These are phyloP conservation scores for Exobasidium rhododendri DNA, from an alignment of 1,284 basidiomycete species.

Conservation along the genomic window DNA sequence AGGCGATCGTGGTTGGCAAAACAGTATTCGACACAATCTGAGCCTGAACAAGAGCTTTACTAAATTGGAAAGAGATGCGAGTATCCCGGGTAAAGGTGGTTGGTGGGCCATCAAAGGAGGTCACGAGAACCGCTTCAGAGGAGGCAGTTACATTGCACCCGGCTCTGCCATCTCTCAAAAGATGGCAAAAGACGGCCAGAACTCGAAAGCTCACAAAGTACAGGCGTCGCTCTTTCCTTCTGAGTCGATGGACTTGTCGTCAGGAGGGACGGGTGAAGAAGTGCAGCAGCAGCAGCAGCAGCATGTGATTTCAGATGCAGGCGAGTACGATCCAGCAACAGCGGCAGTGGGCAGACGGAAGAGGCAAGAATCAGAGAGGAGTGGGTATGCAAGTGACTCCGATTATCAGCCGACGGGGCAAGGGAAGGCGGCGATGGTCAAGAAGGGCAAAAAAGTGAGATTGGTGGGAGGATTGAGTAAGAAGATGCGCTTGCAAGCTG, in stretches of 20 bases:
- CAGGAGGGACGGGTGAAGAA: too few relatives aligned
- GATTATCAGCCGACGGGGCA: background rate
- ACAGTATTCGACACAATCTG: conserved; percentile 85
- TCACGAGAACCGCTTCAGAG: conserved; percentile 51
- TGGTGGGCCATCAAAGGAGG: conserved; percentile 56
- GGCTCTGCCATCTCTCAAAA: conserved; percentile 27
- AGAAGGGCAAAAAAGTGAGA: background rate
- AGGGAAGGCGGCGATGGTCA: background rate
- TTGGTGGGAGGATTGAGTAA: background rate
- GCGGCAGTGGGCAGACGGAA: background rate
- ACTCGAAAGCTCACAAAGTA: background rate
- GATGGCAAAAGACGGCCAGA: conserved; percentile 2
- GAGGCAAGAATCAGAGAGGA: background rate
- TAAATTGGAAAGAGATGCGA: conserved; percentile 56
- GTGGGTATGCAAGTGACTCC: background rate
- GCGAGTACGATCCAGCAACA: background rate
- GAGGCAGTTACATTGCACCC: conserved; percentile 37
- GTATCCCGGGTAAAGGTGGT: conserved; percentile 57
- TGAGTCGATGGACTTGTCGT: too few relatives aligned
- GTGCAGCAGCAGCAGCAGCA: too few relatives aligned
- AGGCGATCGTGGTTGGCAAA: conserved; percentile 91
- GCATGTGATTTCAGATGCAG: too few relatives aligned
- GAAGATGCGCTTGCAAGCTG: background rate
- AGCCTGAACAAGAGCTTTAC: conserved; percentile 79
- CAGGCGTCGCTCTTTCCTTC: too few relatives aligned